Base-by-base conservation (phyloP, 768 basidiomycete species). In the Flagelloscypha sp. region DNA sequence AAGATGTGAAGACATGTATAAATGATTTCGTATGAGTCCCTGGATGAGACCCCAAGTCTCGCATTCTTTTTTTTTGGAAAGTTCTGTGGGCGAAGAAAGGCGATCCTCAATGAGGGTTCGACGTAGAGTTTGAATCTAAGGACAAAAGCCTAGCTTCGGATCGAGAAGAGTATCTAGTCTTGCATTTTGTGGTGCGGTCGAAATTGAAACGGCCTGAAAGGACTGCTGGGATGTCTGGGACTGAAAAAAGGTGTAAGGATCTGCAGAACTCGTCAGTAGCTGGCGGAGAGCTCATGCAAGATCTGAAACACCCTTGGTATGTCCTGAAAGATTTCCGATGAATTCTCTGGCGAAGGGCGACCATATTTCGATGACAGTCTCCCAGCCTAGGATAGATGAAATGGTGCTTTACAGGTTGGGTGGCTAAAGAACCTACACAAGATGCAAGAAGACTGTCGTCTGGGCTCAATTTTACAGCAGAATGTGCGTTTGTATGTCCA, bases 381-480 rank as follows among this genome's bases (percentile, higher is more conserved):
- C 87, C 23, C 80, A 82, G 30, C 78, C 85, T 88, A 42, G 6
- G 16, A 24, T 27, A 30, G 31, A 22, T 21, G 35, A 38, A 36
- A 30, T 42, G 30, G 31, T 35, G 45, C 38, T 30, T 11, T 24
- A 27, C 24, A 17, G 36, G 41, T 45, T 33, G 42, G 23, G 28
- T 27, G 5, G 29, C 4, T 29, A 9, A 29, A 36, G 27, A 29
- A 33, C 22, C 63, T 81, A 39, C 80, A 47, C 83, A 86, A n/a
- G 88, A 89, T 12, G 89, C 89, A 15, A 95, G 65, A 11, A 81
- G 59, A 15, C 72, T 73, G 7, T 92, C 93, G 52, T 94, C 85
- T 0, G 84, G 84, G 49, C 88, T 89, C 56, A 95, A 97, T 55
- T 87, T 88, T 41, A 93, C 79, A 13, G 88, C 79, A 19, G 90